Base-by-base conservation (phyloP, 768 basidiomycete genomes). In the Boletus patriciae region DNA sequence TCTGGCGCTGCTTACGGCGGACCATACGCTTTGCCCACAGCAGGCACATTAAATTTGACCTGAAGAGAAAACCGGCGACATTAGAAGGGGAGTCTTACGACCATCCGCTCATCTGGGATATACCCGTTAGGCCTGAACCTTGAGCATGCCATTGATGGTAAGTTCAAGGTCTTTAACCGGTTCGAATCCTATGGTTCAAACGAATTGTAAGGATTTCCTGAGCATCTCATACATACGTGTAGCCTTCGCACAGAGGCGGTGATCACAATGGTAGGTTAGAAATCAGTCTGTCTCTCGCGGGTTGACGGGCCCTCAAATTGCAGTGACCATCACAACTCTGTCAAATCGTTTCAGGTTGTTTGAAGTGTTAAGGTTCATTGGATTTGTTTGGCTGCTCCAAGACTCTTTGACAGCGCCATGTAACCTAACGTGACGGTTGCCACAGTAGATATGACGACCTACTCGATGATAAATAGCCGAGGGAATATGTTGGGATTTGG, bases 1-100 rank as follows among this genome's bases (percentile, higher is more conserved):
- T 77, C 79, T 6, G 34, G 43, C 41, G 45, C 50, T 45, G 23
- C 47, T 42, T 34, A 38, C 43, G 36, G 57, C 52, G 36, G 34
- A 45, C 21, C 40, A 5, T 21, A 41, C 27, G 23, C 48, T 51
- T n/a, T 16, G 44, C 34, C 52, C 46, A 48, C 41, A 36, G 34
- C n/a, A 68, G 66, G 60, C 54, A 67, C 66, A 63, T 55, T 50
- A 56, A 52, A 55, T 49, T 29, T 21, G 37, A 47, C 29, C 36
- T 16, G 6, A 27, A 41, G 18, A 50, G 4, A 9, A 47, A 25
- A 44, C n/a, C 37, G 33, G 44, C 29, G 54, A 46, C 55, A 49
- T 48, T 50, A 46, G 51, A 50, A 66, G 53, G 51, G 52, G 8
- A 31, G n/a, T 40, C 40, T 55, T 62, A 60, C 56, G 60, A 36